These are phyloP conservation scores for Xylaria intraflava DNA, from an alignment of 495 filamentous ascomycete genomes.

Conservation along the genomic window DNA sequence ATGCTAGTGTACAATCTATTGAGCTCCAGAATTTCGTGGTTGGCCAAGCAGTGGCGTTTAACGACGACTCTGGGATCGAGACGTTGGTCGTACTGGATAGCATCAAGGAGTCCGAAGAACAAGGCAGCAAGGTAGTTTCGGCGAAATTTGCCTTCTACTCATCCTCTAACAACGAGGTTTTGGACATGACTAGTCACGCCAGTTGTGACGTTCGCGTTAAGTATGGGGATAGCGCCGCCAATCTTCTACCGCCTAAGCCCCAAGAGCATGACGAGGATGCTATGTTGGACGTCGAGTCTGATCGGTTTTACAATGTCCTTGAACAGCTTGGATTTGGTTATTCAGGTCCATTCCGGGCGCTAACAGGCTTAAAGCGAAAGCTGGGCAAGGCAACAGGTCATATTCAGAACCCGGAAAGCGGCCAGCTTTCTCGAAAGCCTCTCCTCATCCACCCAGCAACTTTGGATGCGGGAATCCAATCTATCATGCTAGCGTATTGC, in stretches of 20 bases:
- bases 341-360: conserved; percentile 1
- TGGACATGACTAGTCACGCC: not conserved
- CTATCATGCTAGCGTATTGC: conserved; percentile 18
- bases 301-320: conserved; percentile 14
- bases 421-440: not conserved
- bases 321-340: conserved; percentile 14
- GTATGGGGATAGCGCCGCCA: not conserved
- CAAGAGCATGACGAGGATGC: too few species aligned
- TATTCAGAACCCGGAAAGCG: not conserved
- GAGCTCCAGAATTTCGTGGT: conserved; percentile 19
- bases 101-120: not conserved
- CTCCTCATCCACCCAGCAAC: conserved; percentile 19
- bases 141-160: conserved; percentile 13
- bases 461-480: conserved; percentile 25
- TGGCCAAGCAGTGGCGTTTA: conserved; percentile 10
- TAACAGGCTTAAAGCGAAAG: not conserved
- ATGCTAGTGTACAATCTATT: conserved; percentile 2
- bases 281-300: conserved; percentile 1
- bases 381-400: not conserved
- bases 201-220: not conserved
- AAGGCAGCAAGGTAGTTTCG: not conserved
- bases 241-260: conserved; percentile 13
- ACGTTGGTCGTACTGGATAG: conserved; percentile 1
- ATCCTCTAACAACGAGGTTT: not conserved
- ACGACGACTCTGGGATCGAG: conserved; percentile 11